Evolutionary conservation across 2,329 filamentous ascomycete genomes (phyloP), one percentile per base, ranked within the genome.

Genomic region (Huntiella bhutanensis): DNA sequence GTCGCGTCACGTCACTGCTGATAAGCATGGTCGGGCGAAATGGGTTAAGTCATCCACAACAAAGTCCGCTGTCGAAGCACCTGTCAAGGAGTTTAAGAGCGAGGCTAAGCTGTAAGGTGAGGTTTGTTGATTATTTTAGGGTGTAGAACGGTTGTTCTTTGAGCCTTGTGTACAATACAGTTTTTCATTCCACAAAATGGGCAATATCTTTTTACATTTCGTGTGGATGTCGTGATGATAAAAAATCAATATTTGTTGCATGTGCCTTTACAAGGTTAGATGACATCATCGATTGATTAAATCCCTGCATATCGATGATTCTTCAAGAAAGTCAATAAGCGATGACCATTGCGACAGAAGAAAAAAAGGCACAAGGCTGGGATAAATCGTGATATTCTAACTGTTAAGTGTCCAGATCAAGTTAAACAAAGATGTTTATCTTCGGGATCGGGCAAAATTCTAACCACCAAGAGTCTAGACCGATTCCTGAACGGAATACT

Each of bases 1-100:
- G 52, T 56, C 59, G 19, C 70, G 82, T 56, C 82, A 76, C 59
- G 79, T 76, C 7, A 60, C 53, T 28, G 57, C 58, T n/a, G 62
- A 65, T 33, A 57, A 57, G 8, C 54, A 67, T 33, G 72, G 66
- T 47, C 62, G 62, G 51, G 63, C 59, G 3, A 53, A 54, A 45
- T 69, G 67, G 66, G 32, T 58, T 10, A 50, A 39, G 17, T 28
- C 16, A 11, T 4, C 17, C 8, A 28, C 34, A 36, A 7, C 2
- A 36, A 4, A 36, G 34, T n/a, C 34, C 36, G 7, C 44, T 34
- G 13, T 11, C 2, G 12, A 10, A 10, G 3, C 11, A 12, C 8
- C 33, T 12, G 6, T 33, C 13, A 7, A 38, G 34, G 40, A 6
- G 12, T 7, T n/a, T 36, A 16, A 43, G 19, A n/a, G 19, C 15